A percentile compares a stretch with the other conserved stretches of the same genome.
phyloP scores from a whole-genome alignment of 768 basidiomycete genomes.

The Pleurotus tuoliensis region DNA sequence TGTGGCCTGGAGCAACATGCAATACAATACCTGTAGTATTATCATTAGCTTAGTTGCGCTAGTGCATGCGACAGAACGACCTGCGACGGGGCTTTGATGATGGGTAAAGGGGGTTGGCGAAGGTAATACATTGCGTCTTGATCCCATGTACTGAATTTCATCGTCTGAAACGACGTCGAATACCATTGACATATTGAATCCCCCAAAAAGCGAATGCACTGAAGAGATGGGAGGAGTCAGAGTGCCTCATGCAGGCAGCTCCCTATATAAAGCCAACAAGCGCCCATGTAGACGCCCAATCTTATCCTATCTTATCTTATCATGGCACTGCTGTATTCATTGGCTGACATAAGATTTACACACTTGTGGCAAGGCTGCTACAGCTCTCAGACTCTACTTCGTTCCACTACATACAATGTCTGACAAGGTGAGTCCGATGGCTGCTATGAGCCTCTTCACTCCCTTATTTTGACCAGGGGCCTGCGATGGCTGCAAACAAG shows the following conservation, averaged over 20 bases:
- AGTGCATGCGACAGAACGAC: too few species aligned
- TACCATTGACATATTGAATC: not conserved
- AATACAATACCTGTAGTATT: too few species aligned
- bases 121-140: slow-evolving; percentile 20
- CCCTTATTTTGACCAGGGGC: slow-evolving; percentile 12
- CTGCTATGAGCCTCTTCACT: not conserved
- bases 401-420: slow-evolving; percentile 1
- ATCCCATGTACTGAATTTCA: slow-evolving; percentile 59
- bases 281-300: too few species aligned
- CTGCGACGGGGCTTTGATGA: slow-evolving; percentile 42
- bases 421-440: not conserved
- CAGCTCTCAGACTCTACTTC: not conserved
- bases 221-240: slow-evolving; percentile 2
- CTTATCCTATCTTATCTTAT: too few species aligned
- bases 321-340: too few species aligned
- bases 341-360: too few species aligned
- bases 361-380: too few species aligned
- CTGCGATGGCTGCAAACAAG: slow-evolving; percentile 43
- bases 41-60: too few species aligned
- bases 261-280: too few species aligned
- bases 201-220: not conserved
- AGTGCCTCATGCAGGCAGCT: not conserved
- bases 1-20: too few species aligned
- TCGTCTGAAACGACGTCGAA: slow-evolving; percentile 36
- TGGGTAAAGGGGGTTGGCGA: slow-evolving; percentile 20